Conservation (phyloP, 345 rosid genomes). For the Eucalyptus tenuipes region DNA sequence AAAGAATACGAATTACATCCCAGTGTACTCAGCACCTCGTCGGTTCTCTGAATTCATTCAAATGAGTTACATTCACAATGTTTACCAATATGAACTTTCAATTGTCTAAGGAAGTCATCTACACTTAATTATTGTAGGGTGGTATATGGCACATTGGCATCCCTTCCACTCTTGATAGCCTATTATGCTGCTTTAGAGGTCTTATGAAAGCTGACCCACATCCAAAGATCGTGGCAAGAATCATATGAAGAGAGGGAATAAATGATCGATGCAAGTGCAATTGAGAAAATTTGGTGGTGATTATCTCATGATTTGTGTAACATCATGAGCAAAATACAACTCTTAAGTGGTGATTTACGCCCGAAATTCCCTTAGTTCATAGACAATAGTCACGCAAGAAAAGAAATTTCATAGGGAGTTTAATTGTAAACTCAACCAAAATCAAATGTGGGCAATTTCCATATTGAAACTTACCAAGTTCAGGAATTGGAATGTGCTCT, state of each 20-base stretch:
- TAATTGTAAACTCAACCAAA: neutral
- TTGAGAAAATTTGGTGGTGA: neutral
- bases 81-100: neutral
- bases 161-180: neutral
- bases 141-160: slow-evolving; percentile 15
- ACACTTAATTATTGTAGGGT: neutral
- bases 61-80: neutral
- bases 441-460: too few species aligned
- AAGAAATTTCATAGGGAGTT: neutral
- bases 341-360: neutral
- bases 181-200: slow-evolving; percentile 11
- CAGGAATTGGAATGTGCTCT: neutral
- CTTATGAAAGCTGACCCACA: neutral
- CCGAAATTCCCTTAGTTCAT: neutral
- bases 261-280: neutral
- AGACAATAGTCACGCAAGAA: neutral
- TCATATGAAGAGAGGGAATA: neutral
- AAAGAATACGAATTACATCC: slow-evolving; percentile 31
- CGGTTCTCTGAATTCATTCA: neutral
- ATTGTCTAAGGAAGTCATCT: neutral
- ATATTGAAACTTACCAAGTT: neutral
- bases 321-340: neutral
- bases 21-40: slow-evolving; percentile 26
- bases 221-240: neutral
- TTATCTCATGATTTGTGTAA: neutral